Percentiles rank a stretch among this genome's conserved stretches.
Evolutionary conservation across 2,329 filamentous ascomycete genomes (phyloP).

Genomic region (Aspergillus melleus): DNA sequence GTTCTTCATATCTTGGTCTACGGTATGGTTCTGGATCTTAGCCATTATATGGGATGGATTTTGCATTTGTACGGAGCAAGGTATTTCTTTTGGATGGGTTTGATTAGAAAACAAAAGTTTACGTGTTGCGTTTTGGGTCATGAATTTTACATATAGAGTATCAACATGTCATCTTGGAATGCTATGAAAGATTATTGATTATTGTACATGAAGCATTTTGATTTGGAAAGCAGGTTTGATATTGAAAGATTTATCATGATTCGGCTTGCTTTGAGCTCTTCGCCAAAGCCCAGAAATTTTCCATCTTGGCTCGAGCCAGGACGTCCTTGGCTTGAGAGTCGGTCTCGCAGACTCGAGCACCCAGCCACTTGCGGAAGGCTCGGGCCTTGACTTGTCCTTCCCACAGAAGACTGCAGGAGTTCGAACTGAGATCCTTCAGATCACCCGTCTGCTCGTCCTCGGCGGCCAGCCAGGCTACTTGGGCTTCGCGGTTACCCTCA

Average conservation of each 20-base stretch:
- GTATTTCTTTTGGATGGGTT: conserved; percentile 6
- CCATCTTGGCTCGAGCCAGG: conserved; percentile 79
- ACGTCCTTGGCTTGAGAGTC: conserved; percentile 84
- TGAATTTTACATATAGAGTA: background rate
- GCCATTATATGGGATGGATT: conserved; percentile 14
- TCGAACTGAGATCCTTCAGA: conserved; percentile 77
- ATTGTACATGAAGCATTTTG: conserved; percentile 1
- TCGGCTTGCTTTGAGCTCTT: conserved; percentile 59
- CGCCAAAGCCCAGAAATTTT: conserved; percentile 90
- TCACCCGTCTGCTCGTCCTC: conserved; percentile 72
- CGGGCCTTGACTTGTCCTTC: conserved; percentile 83
- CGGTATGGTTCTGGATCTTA: conserved; percentile 21
- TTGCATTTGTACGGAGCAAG: conserved; percentile 13
- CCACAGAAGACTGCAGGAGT: conserved; percentile 82
- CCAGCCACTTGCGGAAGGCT: conserved; percentile 83
- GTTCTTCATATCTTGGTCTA: conserved; percentile 9
- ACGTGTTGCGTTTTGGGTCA: background rate
- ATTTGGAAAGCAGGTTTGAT: background rate
- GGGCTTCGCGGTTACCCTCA: conserved; percentile 61
- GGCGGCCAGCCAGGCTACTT: conserved; percentile 72
- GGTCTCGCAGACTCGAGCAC: conserved; percentile 81
- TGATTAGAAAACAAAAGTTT: background rate
- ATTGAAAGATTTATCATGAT: background rate
- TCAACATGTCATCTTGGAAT: background rate
- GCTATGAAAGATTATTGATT: background rate